Evolutionary conservation across 2,329 filamentous ascomycete species (phyloP).

Genomic region (Fonsecaea pugnacius): DNA sequence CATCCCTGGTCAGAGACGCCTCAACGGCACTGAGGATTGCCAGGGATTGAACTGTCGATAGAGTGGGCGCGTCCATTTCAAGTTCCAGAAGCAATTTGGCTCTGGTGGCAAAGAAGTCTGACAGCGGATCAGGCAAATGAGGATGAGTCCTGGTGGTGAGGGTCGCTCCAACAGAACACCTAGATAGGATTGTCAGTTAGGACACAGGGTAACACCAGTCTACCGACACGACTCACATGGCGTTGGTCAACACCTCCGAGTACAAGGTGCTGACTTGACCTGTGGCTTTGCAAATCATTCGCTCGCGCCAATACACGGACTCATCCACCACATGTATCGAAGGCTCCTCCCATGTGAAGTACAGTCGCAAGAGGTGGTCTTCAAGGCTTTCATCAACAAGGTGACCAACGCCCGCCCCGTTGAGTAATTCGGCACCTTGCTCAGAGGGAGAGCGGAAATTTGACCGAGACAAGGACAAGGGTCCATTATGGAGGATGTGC

Average conservation of each 20-base stretch:
- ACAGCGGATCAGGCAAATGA: slow-evolving; percentile 26
- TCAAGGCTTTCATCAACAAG: slow-evolving; percentile 30
- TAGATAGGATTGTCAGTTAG: slow-evolving; percentile 1
- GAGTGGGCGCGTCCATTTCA: slow-evolving; percentile 36
- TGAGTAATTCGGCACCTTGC: slow-evolving; percentile 21
- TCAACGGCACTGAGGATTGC: slow-evolving; percentile 36
- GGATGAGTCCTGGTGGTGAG: slow-evolving; percentile 20
- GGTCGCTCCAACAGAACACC: slow-evolving; percentile 27
- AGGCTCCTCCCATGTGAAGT: slow-evolving; percentile 37
- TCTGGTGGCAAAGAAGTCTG: slow-evolving; percentile 37
- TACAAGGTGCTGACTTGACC: slow-evolving; percentile 23
- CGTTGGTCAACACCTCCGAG: slow-evolving; percentile 29
- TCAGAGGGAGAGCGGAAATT: slow-evolving; percentile 29
- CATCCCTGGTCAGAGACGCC: slow-evolving; percentile 35
- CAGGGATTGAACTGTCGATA: slow-evolving; percentile 38
- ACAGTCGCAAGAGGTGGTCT: slow-evolving; percentile 35
- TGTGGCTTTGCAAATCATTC: slow-evolving; percentile 13
- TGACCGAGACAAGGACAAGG: slow-evolving; percentile 26
- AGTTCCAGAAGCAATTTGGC: slow-evolving; percentile 37
- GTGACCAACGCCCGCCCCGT: slow-evolving; percentile 29
- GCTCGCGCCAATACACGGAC: slow-evolving; percentile 28
- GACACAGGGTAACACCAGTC: not conserved
- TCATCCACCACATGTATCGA: slow-evolving; percentile 35
- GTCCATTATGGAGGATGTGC: slow-evolving; percentile 34
- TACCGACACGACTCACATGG: slow-evolving; percentile 23